phyloP scores from a whole-genome alignment of 2,329 filamentous ascomycete genomes.

The Xylaria sp. region DNA sequence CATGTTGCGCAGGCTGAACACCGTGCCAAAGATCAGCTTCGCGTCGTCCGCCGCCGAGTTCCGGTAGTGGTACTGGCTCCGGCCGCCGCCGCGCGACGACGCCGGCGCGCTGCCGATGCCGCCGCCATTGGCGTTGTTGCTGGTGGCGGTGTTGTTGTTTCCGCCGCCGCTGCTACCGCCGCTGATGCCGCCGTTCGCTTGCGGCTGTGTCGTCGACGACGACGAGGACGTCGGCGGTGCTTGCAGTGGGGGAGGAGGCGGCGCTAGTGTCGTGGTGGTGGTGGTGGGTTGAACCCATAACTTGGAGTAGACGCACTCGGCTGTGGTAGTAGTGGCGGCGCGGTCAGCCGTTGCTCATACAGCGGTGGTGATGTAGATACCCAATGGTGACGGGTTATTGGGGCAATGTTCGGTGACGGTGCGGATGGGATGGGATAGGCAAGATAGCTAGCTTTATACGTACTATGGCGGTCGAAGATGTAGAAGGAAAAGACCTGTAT shows the following conservation, averaged over 20 bases:
- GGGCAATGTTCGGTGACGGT: too few species aligned
- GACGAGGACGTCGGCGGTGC: constrained; percentile 9
- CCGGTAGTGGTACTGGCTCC: constrained; percentile 46
- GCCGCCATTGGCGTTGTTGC: too few species aligned
- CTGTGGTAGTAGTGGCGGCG: constrained; percentile 50
- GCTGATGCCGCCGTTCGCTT: background rate
- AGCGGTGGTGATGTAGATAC: background rate
- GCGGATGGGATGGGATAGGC: background rate
- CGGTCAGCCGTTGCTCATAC: constrained; percentile 6
- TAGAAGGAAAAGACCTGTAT: constrained; percentile 86
- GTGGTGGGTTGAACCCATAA: constrained; percentile 66
- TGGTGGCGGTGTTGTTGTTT: too few species aligned
- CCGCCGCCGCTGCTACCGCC: too few species aligned
- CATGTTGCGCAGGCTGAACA: constrained; percentile 97
- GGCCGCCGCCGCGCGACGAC: background rate
- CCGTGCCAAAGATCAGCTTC: constrained; percentile 94
- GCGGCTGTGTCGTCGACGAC: constrained; percentile 27
- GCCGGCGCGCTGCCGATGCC: too few species aligned
- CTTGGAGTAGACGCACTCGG: constrained; percentile 95
- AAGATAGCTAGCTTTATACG: constrained; percentile 35
- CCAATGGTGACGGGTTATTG: background rate
- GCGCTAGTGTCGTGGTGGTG: constrained; percentile 44
- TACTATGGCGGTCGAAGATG: constrained; percentile 98
- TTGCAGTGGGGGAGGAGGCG: too few species aligned
- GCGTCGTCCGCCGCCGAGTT: constrained; percentile 71